Evolutionary conservation across 148 eudicot species (phyloP), one percentile per base, ranked within the genome.

Genomic region (Suaeda aralocaspica): DNA sequence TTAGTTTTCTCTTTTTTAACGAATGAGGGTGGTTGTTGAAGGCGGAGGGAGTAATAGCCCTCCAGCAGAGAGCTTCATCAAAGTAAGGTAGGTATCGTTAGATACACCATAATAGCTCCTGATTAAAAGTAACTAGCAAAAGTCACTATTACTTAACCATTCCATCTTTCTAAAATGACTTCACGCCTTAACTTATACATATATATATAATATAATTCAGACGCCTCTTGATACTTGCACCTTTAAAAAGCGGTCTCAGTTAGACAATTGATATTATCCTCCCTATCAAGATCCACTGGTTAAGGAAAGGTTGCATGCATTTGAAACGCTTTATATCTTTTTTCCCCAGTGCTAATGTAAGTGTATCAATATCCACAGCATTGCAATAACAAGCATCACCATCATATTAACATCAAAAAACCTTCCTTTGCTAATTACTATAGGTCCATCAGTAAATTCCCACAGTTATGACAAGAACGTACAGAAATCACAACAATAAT

Each of bases 401-500:
- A 53, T 55, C 62, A 9, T 11, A 56, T 69, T 30, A 29, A 41
- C 39, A 55, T 56, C 63, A 59, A 19, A 30, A 28, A 28, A 36
- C 41, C 5, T 55, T 64, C 48, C 46, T 10, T 13, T n/a, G n/a
- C n/a, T n/a, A n/a, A n/a, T n/a, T n/a, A n/a, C n/a, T 2, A 14
- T 29, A 60, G 9, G 15, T 19, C 36, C 25, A 39, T 16, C 4
- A 12, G 5, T 11, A 19, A 0, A 10, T 55, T 24, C 24, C 63
- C 50, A 39, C 24, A 48, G 28, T 34, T n/a, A 9, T 60, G 52
- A 69, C 46, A 39, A 5, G 36, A 26, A 45, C 26, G 1, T 48
- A 18, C 0, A 68, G 59, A 57, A n/a, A 52, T 52, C 60, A 50
- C 2, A 55, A 58, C 56, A 49, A n/a, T 39, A 56, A 62, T n/a